Evolutionary conservation across 2,329 filamentous ascomycete genomes (phyloP).

Genomic region (Pseudocercospora crystallina): DNA sequence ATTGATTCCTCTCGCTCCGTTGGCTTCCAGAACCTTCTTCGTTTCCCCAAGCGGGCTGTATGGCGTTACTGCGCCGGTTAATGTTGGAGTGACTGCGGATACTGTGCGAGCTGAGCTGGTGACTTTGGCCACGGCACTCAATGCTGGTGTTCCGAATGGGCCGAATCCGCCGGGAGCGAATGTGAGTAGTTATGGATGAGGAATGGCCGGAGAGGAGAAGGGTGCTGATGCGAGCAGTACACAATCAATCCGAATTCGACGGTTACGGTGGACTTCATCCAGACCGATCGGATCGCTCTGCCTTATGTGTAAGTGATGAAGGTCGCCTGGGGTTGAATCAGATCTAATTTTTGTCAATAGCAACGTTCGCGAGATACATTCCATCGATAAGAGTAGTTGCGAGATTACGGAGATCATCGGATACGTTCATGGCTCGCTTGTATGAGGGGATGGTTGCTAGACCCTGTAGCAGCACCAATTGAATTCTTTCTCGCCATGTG

Average conservation of each 20-base stretch:
- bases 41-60: constrained; percentile 1
- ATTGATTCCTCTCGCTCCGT: constrained; percentile 9
- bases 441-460: not conserved
- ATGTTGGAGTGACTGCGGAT: constrained; percentile 14
- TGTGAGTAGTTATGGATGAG: no score
- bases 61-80: constrained; percentile 3
- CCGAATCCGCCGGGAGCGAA: not conserved
- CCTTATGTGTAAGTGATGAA: not conserved
- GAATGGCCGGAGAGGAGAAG: no score
- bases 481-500: no score
- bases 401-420: constrained; percentile 13
- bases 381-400: constrained; percentile 10
- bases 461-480: no score
- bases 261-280: constrained; percentile 15
- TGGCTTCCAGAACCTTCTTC: constrained; percentile 13
- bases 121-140: constrained; percentile 6
- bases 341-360: not conserved
- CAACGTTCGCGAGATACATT: constrained; percentile 13
- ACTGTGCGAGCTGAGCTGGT: constrained; percentile 15
- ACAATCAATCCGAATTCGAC: constrained; percentile 14
- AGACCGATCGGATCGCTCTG: not conserved
- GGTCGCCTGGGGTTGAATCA: no score
- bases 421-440: not conserved
- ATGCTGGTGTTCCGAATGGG: constrained; percentile 10
- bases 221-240: not conserved